These are phyloP conservation scores for Candida sanyaensis DNA, from an alignment of 1,139 yeast genomes.

Conservation along the genomic window DNA sequence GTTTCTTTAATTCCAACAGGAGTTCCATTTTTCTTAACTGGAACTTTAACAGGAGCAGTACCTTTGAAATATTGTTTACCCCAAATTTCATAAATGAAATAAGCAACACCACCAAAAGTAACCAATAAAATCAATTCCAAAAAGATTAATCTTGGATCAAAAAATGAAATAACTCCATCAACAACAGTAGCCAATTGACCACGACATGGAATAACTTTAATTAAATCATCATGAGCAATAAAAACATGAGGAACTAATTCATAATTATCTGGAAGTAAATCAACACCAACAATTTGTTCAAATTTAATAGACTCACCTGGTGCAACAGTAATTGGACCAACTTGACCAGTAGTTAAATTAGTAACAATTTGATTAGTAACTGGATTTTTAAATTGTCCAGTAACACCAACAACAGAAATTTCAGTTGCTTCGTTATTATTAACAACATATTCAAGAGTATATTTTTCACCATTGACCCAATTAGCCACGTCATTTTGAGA, in stretches of 20 bases:
- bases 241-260: constrained; percentile 62
- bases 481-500: constrained; percentile 40
- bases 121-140: constrained; percentile 57
- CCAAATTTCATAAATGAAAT: constrained; percentile 46
- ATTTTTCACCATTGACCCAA: constrained; percentile 52
- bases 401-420: constrained; percentile 64
- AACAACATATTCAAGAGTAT: constrained; percentile 56
- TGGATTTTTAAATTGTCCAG: constrained; percentile 68
- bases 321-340: constrained; percentile 61
- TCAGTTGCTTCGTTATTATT: constrained; percentile 57
- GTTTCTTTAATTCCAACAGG: constrained; percentile 27
- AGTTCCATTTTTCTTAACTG: constrained; percentile 20
- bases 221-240: constrained; percentile 51
- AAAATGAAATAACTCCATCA: constrained; percentile 70
- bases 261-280: constrained; percentile 60
- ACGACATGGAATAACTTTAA: constrained; percentile 59
- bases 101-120: constrained; percentile 53
- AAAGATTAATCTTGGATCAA: constrained; percentile 71
- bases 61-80: constrained; percentile 44
- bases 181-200: constrained; percentile 57
- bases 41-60: constrained; percentile 34
- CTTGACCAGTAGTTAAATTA: constrained; percentile 63
- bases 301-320: constrained; percentile 52
- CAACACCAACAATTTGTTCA: constrained; percentile 56
- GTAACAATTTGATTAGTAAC: constrained; percentile 51